phyloP scores from a whole-genome alignment of 768 basidiomycete genomes.

The Megacollybia marginata region DNA sequence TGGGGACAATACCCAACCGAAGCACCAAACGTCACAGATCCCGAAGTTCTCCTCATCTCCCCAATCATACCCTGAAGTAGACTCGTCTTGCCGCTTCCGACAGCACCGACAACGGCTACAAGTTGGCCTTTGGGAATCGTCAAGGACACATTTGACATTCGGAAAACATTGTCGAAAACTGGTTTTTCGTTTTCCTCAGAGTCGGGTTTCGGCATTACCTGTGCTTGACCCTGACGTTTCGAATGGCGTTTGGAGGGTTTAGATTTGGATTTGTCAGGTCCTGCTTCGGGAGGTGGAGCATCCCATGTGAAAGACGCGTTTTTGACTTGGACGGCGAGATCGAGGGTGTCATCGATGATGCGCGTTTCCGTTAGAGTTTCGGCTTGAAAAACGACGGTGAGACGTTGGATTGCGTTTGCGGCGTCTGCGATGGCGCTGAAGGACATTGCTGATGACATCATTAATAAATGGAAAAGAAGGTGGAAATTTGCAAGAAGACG shows the following conservation, averaged over 20 bases:
- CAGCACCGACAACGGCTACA: constrained; percentile 79
- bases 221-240: neutral
- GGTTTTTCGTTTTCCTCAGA: constrained; percentile 8
- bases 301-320: constrained; percentile 86
- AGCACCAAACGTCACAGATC: constrained; percentile 66
- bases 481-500: constrained; percentile 7
- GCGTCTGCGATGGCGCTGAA: constrained; percentile 83
- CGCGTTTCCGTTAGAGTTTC: constrained; percentile 62
- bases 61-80: constrained; percentile 57
- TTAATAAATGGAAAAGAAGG: neutral
- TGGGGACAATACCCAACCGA: constrained; percentile 81
- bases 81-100: constrained; percentile 66
- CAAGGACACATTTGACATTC: constrained; percentile 56
- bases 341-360: constrained; percentile 42
- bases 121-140: constrained; percentile 69
- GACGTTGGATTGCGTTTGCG: constrained; percentile 66
- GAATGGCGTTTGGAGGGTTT: constrained; percentile 24
- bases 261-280: constrained; percentile 17
- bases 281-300: constrained; percentile 49
- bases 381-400: constrained; percentile 78
- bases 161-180: constrained; percentile 45
- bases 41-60: constrained; percentile 72
- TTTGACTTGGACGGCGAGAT: constrained; percentile 60
- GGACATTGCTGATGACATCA: constrained; percentile 40
- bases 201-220: neutral